Percentiles rank a stretch among this genome's conserved stretches.
Evolutionary conservation across 2,329 filamentous ascomycete genomes (phyloP).

Genomic region (Zopfia rhizophila): DNA sequence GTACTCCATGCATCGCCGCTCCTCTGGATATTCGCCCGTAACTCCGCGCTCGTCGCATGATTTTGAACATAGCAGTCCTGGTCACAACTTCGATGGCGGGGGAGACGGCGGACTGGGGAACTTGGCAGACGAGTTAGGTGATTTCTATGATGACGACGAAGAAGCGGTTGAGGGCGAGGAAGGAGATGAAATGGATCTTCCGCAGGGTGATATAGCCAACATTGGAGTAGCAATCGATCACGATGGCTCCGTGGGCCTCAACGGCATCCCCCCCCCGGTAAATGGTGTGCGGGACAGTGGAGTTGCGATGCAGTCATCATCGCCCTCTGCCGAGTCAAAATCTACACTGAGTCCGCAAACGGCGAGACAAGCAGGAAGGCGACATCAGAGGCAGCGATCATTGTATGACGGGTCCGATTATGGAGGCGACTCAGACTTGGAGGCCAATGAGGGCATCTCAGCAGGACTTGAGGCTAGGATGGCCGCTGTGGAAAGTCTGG

Average conservation of each 20-base stretch:
- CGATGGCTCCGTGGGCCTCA: slow-evolving; percentile 40
- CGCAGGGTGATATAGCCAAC: slow-evolving; percentile 32
- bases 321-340: slow-evolving; percentile 41
- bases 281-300: slow-evolving; percentile 58
- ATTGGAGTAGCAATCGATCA: slow-evolving; percentile 49
- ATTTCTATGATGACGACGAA: slow-evolving; percentile 74
- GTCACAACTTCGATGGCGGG: slow-evolving; percentile 49
- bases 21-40: slow-evolving; percentile 59
- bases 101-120: slow-evolving; percentile 74
- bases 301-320: slow-evolving; percentile 56
- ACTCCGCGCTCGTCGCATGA: slow-evolving; percentile 54
- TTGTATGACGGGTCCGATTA: slow-evolving; percentile 80
- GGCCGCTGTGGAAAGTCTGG: slow-evolving; percentile 76
- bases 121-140: slow-evolving; percentile 82
- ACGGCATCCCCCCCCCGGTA: slow-evolving; percentile 20
- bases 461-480: slow-evolving; percentile 74
- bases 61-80: slow-evolving; percentile 52
- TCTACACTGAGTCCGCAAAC: slow-evolving; percentile 53
- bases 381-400: slow-evolving; percentile 58
- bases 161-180: slow-evolving; percentile 61
- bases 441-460: slow-evolving; percentile 72
- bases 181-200: slow-evolving; percentile 43
- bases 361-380: slow-evolving; percentile 34
- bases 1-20: slow-evolving; percentile 52
- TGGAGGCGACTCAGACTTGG: slow-evolving; percentile 76